Evolutionary conservation across 352 stramenopile genomes (phyloP).

Genomic region (Phytophthora sp.): DNA sequence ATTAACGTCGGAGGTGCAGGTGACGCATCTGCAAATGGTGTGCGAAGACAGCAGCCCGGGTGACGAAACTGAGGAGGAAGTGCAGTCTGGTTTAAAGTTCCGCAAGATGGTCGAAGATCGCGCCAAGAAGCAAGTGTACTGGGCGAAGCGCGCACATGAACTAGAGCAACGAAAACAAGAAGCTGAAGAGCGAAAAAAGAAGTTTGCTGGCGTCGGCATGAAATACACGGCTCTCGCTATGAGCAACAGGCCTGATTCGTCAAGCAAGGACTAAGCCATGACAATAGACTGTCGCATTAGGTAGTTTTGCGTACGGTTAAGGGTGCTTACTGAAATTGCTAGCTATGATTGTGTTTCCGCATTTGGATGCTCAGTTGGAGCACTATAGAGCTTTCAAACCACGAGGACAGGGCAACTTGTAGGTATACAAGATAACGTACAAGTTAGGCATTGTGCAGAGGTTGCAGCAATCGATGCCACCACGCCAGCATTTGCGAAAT

Average conservation of each 20-base stretch:
- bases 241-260: constrained; percentile 51
- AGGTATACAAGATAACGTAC: no score
- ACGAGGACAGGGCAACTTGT: no score
- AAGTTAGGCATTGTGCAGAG: no score
- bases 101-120: constrained; percentile 80
- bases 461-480: no score
- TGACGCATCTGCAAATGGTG: constrained; percentile 76
- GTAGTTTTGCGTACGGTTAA: no score
- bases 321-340: no score
- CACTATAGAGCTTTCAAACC: no score
- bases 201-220: constrained; percentile 72
- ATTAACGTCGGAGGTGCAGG: constrained; percentile 39
- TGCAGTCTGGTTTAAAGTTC: constrained; percentile 54
- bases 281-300: neutral
- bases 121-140: constrained; percentile 81
- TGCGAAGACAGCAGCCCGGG: constrained; percentile 57
- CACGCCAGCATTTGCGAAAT: no score
- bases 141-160: constrained; percentile 76
- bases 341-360: no score
- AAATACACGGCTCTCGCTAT: constrained; percentile 87
- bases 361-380: no score
- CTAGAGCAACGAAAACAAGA: constrained; percentile 77
- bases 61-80: constrained; percentile 42
- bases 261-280: constrained; percentile 27
- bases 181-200: constrained; percentile 81